These are phyloP conservation scores for Dactylonectria macrodidyma DNA, from an alignment of 2,329 filamentous ascomycete genomes.

Conservation along the genomic window DNA sequence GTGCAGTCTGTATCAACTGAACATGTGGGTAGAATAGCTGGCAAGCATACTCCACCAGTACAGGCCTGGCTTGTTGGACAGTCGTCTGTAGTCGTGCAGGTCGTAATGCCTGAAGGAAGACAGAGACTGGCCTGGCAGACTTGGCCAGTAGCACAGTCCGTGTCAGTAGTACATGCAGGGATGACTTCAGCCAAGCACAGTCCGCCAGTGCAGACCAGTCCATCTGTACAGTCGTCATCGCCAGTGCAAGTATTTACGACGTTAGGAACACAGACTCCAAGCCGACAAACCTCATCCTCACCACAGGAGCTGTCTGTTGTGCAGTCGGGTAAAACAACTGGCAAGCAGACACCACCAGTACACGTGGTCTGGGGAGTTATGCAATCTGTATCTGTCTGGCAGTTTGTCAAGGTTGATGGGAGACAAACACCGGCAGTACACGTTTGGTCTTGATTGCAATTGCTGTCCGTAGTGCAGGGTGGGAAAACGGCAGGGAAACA, in stretches of 20 bases:
- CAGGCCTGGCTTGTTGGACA: constrained; percentile 2
- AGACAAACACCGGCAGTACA: constrained; percentile 16
- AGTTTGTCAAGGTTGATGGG: constrained; percentile 4
- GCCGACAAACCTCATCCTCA: not conserved
- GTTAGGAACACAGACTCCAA: constrained; percentile 10
- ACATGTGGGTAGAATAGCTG: not conserved
- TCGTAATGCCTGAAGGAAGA: not conserved
- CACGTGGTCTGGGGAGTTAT: not conserved
- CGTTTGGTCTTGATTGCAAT: not conserved
- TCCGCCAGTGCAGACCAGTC: constrained; percentile 13
- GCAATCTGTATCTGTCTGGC: not conserved
- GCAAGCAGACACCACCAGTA: not conserved
- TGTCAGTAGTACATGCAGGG: not conserved
- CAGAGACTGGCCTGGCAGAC: constrained; percentile 10
- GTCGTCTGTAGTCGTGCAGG: not conserved
- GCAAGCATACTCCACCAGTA: constrained; percentile 2
- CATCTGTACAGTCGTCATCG: not conserved
- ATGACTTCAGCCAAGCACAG: constrained; percentile 8
- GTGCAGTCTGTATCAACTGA: not conserved
- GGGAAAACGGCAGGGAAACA: constrained; percentile 1
- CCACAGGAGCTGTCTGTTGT: not conserved
- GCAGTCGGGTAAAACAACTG: not conserved
- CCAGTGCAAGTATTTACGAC: not conserved
- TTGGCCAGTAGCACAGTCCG: not conserved
- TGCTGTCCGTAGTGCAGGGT: constrained; percentile 7